Evolutionary conservation across 2,329 filamentous ascomycete genomes (phyloP), one percentile per base, ranked within the genome.

Genomic region (Cladosporium sp.): DNA sequence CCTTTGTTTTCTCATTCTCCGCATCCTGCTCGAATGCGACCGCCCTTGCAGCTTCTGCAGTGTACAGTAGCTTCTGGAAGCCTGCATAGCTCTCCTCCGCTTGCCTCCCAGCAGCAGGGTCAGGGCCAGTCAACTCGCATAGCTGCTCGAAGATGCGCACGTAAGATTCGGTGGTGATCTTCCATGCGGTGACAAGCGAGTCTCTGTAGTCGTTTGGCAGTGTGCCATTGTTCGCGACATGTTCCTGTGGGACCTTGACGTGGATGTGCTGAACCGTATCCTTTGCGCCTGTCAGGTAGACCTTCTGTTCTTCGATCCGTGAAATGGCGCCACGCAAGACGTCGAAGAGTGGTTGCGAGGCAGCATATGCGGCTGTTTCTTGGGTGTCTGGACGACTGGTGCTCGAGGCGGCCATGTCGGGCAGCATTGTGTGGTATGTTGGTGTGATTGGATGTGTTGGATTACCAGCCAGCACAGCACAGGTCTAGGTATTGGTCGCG

Each of bases 341-440:
- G 55, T 67, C 62, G 61, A 68, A 70, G 36, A 72, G 59, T 19
- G 66, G 67, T 57, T 71, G 69, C 2, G 66, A 69, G 5, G 67
- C 68, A 25, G 63, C 63, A 38, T 69, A 70, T 15, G 69, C 69
- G 12, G 69, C 69, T 14, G 43, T 63, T 28, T 51, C 49, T 25
- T 49, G 40, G 17, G 50, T 55, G 15, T 59, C 51, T n/a, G 50
- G 50, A 5, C 38, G 50, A 50, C 47, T 55, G 34, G 42, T 59
- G 51, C 50, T 55, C 39, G 50, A 49, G 20, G 38, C 34, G 7
- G 42, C 34, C 42, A 39, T 47, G 55, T 50, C 55, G 4, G 55
- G 55, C 20, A 58, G 20, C 55, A 58, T 58, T n/a, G 12, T 25
- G 34, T 15, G 15, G 28, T 54, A 30, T 34, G 30, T 34, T 2